Conservation (phyloP, 2,329 filamentous ascomycete genomes). For the Hypoxylon sp. region DNA sequence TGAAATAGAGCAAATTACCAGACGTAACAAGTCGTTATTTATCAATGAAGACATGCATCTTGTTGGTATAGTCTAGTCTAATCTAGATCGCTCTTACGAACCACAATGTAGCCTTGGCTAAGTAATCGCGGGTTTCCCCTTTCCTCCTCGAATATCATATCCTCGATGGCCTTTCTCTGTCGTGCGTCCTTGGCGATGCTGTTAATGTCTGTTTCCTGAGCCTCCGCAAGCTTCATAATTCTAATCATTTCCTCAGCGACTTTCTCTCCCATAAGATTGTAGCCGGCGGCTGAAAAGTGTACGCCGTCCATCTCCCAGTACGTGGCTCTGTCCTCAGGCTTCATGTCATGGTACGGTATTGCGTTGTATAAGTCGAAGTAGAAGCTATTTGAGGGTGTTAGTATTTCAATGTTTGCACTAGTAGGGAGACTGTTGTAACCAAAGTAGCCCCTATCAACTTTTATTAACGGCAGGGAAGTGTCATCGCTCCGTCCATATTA, state of each 20-base stretch:
- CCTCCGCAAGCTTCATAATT: constrained; percentile 58
- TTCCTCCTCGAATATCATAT: constrained; percentile 66
- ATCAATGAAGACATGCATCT: constrained; percentile 32
- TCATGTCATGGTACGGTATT: constrained; percentile 69
- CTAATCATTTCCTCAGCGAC: constrained; percentile 68
- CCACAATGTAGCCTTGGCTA: constrained; percentile 68
- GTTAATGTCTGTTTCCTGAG: constrained; percentile 53
- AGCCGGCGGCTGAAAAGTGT: constrained; percentile 71
- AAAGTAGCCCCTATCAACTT: not conserved
- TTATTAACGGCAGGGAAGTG: not conserved
- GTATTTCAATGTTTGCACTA: not conserved
- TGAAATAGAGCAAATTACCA: constrained; percentile 4
- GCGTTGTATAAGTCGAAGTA: constrained; percentile 69
- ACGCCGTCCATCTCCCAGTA: constrained; percentile 73
- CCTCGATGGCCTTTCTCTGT: constrained; percentile 56
- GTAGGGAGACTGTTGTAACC: not conserved
- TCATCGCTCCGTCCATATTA: not conserved
- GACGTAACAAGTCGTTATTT: constrained; percentile 7
- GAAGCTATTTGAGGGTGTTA: constrained; percentile 59
- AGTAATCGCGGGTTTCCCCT: constrained; percentile 62
- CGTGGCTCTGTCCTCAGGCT: constrained; percentile 60
- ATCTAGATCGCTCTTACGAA: constrained; percentile 67
- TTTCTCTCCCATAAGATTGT: constrained; percentile 73
- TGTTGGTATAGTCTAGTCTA: constrained; percentile 52
- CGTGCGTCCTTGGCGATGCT: constrained; percentile 48